phyloP scores from a whole-genome alignment of 176 grass and related monocot genomes.

The Zizania latifolia region DNA sequence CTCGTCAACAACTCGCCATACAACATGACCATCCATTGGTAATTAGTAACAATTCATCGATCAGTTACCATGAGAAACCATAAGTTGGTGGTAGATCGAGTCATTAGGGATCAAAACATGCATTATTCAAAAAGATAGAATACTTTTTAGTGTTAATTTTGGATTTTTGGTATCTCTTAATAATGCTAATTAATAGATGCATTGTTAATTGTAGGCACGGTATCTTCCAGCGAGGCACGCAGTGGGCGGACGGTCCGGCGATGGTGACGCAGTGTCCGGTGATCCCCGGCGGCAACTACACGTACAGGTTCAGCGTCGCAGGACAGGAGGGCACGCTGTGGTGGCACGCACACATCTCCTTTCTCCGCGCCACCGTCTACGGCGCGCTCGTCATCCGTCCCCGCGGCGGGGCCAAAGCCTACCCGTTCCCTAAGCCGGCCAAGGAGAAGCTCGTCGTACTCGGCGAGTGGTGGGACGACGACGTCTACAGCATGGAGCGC shows the following conservation, averaged over 20 bases:
- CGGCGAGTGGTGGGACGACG: conserved; percentile 68
- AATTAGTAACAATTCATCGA: not conserved
- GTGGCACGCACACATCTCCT: conserved; percentile 67
- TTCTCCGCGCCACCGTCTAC: conserved; percentile 55
- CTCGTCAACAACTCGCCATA: conserved; percentile 54
- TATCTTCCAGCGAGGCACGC: conserved; percentile 39
- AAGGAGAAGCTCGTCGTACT: conserved; percentile 41
- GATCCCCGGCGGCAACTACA: conserved; percentile 37
- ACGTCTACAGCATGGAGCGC: conserved; percentile 17
- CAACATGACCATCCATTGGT: conserved; percentile 58
- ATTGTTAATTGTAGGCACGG: conserved; percentile 66
- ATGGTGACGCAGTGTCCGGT: conserved; percentile 75
- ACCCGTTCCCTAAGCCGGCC: conserved; percentile 47
- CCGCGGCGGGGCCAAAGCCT: conserved; percentile 5
- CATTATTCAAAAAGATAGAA: no score
- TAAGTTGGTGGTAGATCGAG: no score
- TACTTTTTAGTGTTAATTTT: no score
- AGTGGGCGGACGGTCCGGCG: conserved; percentile 58
- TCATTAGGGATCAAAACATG: no score
- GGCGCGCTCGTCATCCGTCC: conserved; percentile 53
- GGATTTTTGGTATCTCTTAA: no score
- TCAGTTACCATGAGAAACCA: no score
- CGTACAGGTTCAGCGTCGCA: conserved; percentile 44
- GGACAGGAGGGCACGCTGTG: conserved; percentile 68
- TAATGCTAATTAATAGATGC: no score